phyloP scores from a whole-genome alignment of 1,284 basidiomycete genomes.

The Cutaneotrichosporon mucoides region DNA sequence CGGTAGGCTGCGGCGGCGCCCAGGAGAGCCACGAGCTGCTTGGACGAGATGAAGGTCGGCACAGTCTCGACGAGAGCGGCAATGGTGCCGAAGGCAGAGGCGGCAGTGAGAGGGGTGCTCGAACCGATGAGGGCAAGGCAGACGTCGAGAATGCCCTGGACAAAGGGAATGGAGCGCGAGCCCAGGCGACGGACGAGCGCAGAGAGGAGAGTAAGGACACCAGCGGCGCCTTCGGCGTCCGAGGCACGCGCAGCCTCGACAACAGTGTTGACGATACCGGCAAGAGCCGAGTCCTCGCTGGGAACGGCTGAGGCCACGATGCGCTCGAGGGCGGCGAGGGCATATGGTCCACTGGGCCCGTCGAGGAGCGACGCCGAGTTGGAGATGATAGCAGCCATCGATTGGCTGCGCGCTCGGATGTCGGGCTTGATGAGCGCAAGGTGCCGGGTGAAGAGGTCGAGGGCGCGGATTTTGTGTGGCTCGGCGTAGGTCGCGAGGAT shows the following conservation, averaged over 20 bases:
- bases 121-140: constrained; percentile 54
- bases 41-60: constrained; percentile 48
- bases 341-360: constrained; percentile 38
- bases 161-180: constrained; percentile 76
- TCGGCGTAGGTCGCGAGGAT: constrained; percentile 31
- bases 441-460: constrained; percentile 60
- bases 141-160: constrained; percentile 65
- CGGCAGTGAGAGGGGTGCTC: constrained; percentile 16
- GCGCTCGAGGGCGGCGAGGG: constrained; percentile 58
- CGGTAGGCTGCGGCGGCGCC: constrained; percentile 36
- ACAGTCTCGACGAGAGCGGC: constrained; percentile 43
- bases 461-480: constrained; percentile 36
- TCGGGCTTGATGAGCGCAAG: constrained; percentile 60
- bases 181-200: constrained; percentile 60
- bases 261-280: constrained; percentile 59
- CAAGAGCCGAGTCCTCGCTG: constrained; percentile 64
- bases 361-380: constrained; percentile 54
- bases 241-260: constrained; percentile 53
- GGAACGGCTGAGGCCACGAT: constrained; percentile 58
- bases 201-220: constrained; percentile 57
- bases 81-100: constrained; percentile 30
- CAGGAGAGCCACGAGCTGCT: constrained; percentile 49
- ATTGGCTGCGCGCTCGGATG: constrained; percentile 57
- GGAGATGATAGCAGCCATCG: constrained; percentile 53
- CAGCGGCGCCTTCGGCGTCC: constrained; percentile 52